Evolutionary conservation across 2,329 filamentous ascomycete genomes (phyloP).

Genomic region (Colletotrichum horii): DNA sequence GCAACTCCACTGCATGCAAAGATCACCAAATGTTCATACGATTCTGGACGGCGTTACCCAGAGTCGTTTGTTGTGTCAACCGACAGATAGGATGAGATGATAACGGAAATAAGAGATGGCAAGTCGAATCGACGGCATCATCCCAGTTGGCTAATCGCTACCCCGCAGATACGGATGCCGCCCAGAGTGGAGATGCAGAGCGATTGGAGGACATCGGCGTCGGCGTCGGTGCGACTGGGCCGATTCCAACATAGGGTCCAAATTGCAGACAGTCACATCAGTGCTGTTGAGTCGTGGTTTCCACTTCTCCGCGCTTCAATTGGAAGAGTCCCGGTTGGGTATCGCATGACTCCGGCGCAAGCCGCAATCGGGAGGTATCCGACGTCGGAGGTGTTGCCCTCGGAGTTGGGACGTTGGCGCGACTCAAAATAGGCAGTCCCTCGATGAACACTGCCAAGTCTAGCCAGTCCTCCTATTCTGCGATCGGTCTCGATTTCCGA

Average conservation of each 20-base stretch:
- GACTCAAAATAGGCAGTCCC: neutral
- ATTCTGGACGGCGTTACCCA: neutral
- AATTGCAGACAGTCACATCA: neutral
- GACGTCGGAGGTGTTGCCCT: slow-evolving; percentile 2
- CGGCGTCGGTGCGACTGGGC: neutral
- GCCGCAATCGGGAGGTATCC: neutral
- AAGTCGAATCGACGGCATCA: neutral
- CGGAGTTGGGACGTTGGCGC: neutral
- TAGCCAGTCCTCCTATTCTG: neutral
- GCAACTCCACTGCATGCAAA: neutral
- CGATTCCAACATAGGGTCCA: neutral
- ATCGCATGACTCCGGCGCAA: neutral
- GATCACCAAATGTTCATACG: neutral
- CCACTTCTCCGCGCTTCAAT: neutral
- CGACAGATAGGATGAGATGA: neutral
- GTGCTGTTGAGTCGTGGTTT: neutral
- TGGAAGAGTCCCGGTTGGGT: neutral
- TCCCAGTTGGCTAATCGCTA: neutral
- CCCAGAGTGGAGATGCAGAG: neutral
- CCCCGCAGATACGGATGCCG: neutral
- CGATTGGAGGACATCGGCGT: neutral
- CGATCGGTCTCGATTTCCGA: neutral
- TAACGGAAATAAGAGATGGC: neutral
- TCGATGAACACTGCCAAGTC: neutral
- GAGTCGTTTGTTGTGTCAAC: neutral